Conservation (phyloP, 495 filamentous ascomycete species). For the Podospora pseudocomata region DNA sequence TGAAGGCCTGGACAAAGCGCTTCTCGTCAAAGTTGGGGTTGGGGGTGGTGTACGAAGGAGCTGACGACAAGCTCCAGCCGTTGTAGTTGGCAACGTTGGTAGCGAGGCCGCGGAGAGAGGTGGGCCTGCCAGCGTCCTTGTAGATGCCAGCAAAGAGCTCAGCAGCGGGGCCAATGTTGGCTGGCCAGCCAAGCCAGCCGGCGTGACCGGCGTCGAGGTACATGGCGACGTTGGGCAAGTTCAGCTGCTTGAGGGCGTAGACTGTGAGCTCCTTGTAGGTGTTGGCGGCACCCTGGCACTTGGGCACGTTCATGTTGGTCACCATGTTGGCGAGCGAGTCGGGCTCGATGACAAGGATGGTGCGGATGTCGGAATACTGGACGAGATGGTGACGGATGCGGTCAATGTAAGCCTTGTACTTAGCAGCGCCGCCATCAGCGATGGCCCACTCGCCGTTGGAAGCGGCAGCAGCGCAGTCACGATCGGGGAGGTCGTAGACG, state of each 20-base stretch:
- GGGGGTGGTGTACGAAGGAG: slow-evolving; percentile 40
- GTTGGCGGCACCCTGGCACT: slow-evolving; percentile 58
- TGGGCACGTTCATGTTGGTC: slow-evolving; percentile 64
- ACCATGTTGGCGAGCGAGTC: slow-evolving; percentile 78
- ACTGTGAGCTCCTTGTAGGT: slow-evolving; percentile 65
- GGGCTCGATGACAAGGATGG: slow-evolving; percentile 62
- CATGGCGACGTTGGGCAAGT: slow-evolving; percentile 75
- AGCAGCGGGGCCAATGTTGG: slow-evolving; percentile 69
- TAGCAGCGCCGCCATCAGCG: slow-evolving; percentile 50
- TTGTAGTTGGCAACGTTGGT: slow-evolving; percentile 85
- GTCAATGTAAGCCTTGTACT: slow-evolving; percentile 73
- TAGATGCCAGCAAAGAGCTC: slow-evolving; percentile 63
- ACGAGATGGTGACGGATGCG: slow-evolving; percentile 55
- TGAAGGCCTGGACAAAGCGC: slow-evolving; percentile 63
- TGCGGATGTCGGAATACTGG: slow-evolving; percentile 51
- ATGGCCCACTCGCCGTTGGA: slow-evolving; percentile 72
- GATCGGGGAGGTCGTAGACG: slow-evolving; percentile 72
- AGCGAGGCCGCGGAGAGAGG: slow-evolving; percentile 64
- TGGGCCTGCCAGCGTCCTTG: slow-evolving; percentile 61
- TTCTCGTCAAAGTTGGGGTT: slow-evolving; percentile 65
- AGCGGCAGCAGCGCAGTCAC: slow-evolving; percentile 71
- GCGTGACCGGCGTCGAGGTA: slow-evolving; percentile 79
- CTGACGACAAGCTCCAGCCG: slow-evolving; percentile 45
- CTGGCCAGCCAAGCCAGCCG: slow-evolving; percentile 80
- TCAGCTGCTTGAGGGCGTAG: slow-evolving; percentile 66